Evolutionary conservation across 768 basidiomycete species (phyloP).

Genomic region (Wakefieldia striispora): DNA sequence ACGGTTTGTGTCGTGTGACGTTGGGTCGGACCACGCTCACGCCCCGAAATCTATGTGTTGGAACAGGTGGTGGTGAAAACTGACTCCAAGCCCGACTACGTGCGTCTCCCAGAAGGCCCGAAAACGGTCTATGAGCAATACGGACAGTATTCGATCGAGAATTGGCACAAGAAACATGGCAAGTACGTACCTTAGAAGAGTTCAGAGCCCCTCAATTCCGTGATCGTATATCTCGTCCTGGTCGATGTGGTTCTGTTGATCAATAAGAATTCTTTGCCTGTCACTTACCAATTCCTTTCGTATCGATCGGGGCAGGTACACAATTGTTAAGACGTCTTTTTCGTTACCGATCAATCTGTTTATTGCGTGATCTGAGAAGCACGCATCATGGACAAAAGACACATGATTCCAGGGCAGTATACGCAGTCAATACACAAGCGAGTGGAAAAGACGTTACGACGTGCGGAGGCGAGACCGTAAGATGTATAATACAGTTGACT

Average conservation of each 20-base stretch:
- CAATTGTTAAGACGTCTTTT: background rate
- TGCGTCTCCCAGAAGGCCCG: conserved; percentile 58
- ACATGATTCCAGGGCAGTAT: conserved; percentile 1
- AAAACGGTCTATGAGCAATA: conserved; percentile 48
- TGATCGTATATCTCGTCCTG: too few species aligned
- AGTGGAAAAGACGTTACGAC: conserved; percentile 6
- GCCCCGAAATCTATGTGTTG: background rate
- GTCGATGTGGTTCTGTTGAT: too few species aligned
- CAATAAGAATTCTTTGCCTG: too few species aligned
- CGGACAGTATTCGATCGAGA: conserved; percentile 47
- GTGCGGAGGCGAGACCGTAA: conserved; percentile 1
- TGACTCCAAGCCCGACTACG: conserved; percentile 56
- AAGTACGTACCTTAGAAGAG: conserved; percentile 32
- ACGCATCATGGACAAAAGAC: background rate
- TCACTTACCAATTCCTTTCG: too few species aligned
- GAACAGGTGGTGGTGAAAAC: conserved; percentile 44
- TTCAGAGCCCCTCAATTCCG: too few species aligned
- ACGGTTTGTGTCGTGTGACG: background rate
- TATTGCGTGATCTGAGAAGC: too few species aligned
- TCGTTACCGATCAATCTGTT: background rate
- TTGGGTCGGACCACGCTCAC: background rate
- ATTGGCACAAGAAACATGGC: conserved; percentile 56
- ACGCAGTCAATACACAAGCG: conserved; percentile 8
- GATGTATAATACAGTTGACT: background rate
- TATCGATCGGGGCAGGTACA: too few species aligned